Base-by-base conservation (phyloP, 306 rosid genomes). In the Vachellia collinsii region DNA sequence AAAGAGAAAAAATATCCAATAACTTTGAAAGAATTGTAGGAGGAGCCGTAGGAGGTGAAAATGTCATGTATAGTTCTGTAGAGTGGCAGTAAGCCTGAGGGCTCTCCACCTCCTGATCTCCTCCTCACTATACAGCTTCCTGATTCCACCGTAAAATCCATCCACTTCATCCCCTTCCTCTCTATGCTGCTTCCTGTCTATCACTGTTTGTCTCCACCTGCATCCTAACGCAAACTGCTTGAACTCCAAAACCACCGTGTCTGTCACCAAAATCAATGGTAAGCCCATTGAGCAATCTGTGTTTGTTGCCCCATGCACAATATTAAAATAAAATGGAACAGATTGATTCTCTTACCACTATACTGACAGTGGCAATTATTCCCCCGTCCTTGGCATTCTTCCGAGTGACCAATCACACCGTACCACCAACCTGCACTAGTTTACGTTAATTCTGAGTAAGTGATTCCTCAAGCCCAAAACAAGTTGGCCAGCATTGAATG, bases 351-450 rank as follows among this genome's bases (percentile, higher is more conserved):
- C 92, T 80, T 62, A 91, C 94, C 91, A 77, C 81, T 84, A 43
- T 10, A n/a, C 37, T 76, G 84, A 74, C 92, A 91, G 23, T 46
- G 67, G 83, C 94, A 91, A 76, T 41, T 77, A 79, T 46, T 76
- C 54, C 34, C 78, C 25, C 67, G 76, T 65, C 83, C 80, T 48
- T 86, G 70, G 34, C 92, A 89, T 4, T 72, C 13, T 48, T 87
- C 87, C 74, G 86, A 80, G 84, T 91, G 94, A 71, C 86, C 90
- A 72, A 91, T 73, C 44, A 82, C 81, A 12, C 91, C 91, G 59
- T 87, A 88, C 94, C 92, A 91, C 94, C 92, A 91, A 20, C 92
- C 94, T 91, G 66, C 74, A 76, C 36, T 4, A 22, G 51, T 8
- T 29, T 29, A 48, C 56, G 73, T 42, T 10, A 29, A 9, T 48